Percentiles rank a stretch among this genome's conserved stretches.
phyloP scores from a whole-genome alignment of 2,329 filamentous ascomycete genomes.

The Penicillium brevicompactum region DNA sequence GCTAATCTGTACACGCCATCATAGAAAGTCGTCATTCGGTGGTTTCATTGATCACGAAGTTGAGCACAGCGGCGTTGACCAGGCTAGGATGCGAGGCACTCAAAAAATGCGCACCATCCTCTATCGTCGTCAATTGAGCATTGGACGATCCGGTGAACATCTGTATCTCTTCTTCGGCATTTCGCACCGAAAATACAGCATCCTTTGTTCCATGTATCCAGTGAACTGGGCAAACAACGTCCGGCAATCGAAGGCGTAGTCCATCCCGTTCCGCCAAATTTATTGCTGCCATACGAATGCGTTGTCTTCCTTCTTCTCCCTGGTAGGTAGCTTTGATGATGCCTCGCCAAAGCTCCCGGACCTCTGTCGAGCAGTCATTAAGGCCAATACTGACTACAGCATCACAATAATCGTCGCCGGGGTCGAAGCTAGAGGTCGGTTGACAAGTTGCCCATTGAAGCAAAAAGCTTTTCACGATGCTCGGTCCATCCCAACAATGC shows the following conservation, averaged over 20 bases:
- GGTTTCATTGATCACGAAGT: background rate
- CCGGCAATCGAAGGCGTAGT: slow-evolving; percentile 47
- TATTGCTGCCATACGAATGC: slow-evolving; percentile 53
- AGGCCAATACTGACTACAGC: slow-evolving; percentile 53
- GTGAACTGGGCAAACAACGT: slow-evolving; percentile 54
- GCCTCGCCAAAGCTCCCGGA: slow-evolving; percentile 48
- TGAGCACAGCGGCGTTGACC: slow-evolving; percentile 33
- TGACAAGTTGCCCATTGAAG: slow-evolving; percentile 43
- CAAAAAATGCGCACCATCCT: slow-evolving; percentile 55
- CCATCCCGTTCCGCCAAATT: slow-evolving; percentile 53
- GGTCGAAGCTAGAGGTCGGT: slow-evolving; percentile 47
- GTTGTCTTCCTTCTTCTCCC: slow-evolving; percentile 52
- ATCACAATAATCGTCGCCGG: slow-evolving; percentile 45
- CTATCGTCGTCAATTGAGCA: slow-evolving; percentile 45
- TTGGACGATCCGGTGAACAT: slow-evolving; percentile 49
- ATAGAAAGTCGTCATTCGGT: too few species aligned
- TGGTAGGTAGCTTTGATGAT: slow-evolving; percentile 49
- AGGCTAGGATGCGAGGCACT: slow-evolving; percentile 50
- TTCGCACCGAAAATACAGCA: slow-evolving; percentile 11
- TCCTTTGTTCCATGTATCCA: slow-evolving; percentile 45
- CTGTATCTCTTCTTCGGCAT: slow-evolving; percentile 42
- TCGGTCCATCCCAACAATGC: slow-evolving; percentile 52
- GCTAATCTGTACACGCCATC: too few species aligned
- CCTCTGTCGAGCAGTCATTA: slow-evolving; percentile 40
- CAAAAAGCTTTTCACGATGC: slow-evolving; percentile 38